A percentile compares a stretch with the other conserved stretches of the same genome.
These are phyloP conservation scores for Globisporangium cylindrosporum DNA, from an alignment of 352 stramenopile species.

Conservation along the genomic window DNA sequence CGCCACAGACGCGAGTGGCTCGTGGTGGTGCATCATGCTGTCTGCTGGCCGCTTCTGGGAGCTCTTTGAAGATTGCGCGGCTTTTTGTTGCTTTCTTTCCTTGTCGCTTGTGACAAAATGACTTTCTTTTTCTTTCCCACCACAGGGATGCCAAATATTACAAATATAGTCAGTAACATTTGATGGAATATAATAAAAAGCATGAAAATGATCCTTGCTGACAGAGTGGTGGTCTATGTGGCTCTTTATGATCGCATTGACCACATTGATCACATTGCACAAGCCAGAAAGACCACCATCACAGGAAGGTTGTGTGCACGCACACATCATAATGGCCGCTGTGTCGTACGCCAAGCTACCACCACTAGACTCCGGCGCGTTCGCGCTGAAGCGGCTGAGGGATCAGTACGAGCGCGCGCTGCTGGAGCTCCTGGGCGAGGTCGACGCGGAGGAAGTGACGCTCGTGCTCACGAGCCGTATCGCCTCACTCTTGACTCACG, in stretches of 20 bases:
- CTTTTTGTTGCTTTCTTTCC: slow-evolving; percentile 3
- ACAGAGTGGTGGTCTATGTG: neutral
- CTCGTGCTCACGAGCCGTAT: slow-evolving; percentile 57
- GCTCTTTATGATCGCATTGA: neutral
- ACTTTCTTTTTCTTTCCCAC: neutral
- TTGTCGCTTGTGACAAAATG: neutral
- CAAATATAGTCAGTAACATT: neutral
- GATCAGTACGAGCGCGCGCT: slow-evolving; percentile 42
- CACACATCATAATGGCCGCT: neutral
- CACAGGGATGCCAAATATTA: neutral
- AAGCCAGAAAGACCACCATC: neutral
- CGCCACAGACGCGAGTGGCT: neutral
- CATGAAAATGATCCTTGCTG: neutral
- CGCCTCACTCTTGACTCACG: slow-evolving; percentile 54
- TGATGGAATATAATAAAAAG: neutral
- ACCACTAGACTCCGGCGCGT: slow-evolving; percentile 7
- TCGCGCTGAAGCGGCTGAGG: slow-evolving; percentile 25
- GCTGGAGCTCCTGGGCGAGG: slow-evolving; percentile 33
- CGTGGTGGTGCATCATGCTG: slow-evolving; percentile 11
- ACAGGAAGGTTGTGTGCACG: neutral
- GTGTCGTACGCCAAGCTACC: slow-evolving; percentile 10
- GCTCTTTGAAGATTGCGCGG: slow-evolving; percentile 1
- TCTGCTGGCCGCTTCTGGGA: too few relatives aligned
- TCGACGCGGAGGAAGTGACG: slow-evolving; percentile 33
- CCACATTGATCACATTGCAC: too few relatives aligned